Evolutionary conservation across 2,329 filamentous ascomycete genomes (phyloP).

Genomic region (Onygenales sp.): DNA sequence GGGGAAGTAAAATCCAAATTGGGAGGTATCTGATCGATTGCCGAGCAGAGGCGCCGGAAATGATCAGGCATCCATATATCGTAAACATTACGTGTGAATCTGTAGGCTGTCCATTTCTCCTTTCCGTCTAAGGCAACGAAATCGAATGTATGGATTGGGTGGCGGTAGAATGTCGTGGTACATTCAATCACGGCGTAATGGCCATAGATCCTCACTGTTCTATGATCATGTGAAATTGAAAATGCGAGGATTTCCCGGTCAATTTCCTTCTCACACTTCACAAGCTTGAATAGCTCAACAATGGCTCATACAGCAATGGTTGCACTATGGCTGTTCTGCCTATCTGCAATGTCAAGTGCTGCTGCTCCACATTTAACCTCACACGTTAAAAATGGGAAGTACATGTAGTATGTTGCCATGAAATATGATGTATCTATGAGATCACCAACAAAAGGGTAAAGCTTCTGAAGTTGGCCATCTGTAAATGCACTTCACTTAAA

Average conservation of each 20-base stretch:
- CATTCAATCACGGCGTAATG: conserved; percentile 31
- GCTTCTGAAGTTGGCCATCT: conserved; percentile 23
- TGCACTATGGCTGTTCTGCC: conserved; percentile 19
- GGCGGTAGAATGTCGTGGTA: conserved; percentile 28
- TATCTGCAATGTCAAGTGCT: conserved; percentile 18
- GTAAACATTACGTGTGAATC: conserved; percentile 28
- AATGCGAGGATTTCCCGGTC: too few species aligned
- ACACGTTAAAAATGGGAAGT: conserved; percentile 18
- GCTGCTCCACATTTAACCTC: conserved; percentile 17
- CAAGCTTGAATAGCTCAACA: conserved; percentile 12
- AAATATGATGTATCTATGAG: conserved; percentile 11
- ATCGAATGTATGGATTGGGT: conserved; percentile 25
- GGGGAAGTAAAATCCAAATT: too few species aligned
- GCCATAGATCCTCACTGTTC: conserved; percentile 32
- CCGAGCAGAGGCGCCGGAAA: too few species aligned
- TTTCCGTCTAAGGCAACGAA: conserved; percentile 23
- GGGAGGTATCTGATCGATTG: too few species aligned
- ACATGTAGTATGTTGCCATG: conserved; percentile 14
- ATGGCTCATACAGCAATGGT: conserved; percentile 27
- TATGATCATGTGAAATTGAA: conserved; percentile 12
- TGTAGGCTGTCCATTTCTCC: conserved; percentile 29
- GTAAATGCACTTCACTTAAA: conserved; percentile 29
- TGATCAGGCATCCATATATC: conserved; percentile 23
- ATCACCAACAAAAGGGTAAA: conserved; percentile 16
- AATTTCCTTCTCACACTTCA: too few species aligned